Evolutionary conservation across 2,329 filamentous ascomycete species (phyloP).

Genomic region (Whalleya microplaca): DNA sequence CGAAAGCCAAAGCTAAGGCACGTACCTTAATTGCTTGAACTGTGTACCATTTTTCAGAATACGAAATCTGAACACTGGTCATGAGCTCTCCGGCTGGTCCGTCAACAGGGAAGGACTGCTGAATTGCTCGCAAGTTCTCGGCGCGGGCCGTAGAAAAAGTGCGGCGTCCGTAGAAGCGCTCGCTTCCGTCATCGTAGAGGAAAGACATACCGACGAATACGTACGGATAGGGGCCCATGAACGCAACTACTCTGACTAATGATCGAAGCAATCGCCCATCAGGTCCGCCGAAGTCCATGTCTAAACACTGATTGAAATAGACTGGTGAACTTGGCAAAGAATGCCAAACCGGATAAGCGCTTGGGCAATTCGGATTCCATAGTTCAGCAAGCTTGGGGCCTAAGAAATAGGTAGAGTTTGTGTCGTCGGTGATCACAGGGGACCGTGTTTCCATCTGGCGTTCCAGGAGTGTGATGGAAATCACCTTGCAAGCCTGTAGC

Average conservation of each 20-base stretch:
- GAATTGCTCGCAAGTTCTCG: slow-evolving; percentile 2
- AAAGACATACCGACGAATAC: slow-evolving; percentile 26
- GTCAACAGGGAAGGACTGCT: slow-evolving; percentile 22
- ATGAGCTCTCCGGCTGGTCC: slow-evolving; percentile 23
- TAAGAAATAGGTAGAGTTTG: not conserved
- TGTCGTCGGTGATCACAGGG: not conserved
- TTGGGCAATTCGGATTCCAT: slow-evolving; percentile 24
- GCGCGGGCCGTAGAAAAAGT: slow-evolving; percentile 7
- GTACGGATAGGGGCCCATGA: slow-evolving; percentile 19
- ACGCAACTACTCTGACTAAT: slow-evolving; percentile 13
- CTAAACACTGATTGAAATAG: slow-evolving; percentile 22
- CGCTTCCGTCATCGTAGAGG: slow-evolving; percentile 22
- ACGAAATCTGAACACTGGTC: slow-evolving; percentile 7
- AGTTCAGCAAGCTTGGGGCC: slow-evolving; percentile 5
- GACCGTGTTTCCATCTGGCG: not conserved
- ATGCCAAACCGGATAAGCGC: slow-evolving; percentile 10
- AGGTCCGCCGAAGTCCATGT: slow-evolving; percentile 26
- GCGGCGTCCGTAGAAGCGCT: slow-evolving; percentile 22
- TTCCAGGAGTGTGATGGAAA: slow-evolving; percentile 19
- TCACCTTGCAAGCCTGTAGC: slow-evolving; percentile 22
- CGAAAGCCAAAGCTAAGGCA: not conserved
- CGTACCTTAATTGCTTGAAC: slow-evolving; percentile 21
- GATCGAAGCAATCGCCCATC: slow-evolving; percentile 10
- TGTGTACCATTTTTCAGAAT: slow-evolving; percentile 4
- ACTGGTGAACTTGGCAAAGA: not conserved